A percentile compares a stretch with the other conserved stretches of the same genome.
Conservation (phyloP, 495 filamentous ascomycete species). For the Chaetomidium leptoderma region DNA sequence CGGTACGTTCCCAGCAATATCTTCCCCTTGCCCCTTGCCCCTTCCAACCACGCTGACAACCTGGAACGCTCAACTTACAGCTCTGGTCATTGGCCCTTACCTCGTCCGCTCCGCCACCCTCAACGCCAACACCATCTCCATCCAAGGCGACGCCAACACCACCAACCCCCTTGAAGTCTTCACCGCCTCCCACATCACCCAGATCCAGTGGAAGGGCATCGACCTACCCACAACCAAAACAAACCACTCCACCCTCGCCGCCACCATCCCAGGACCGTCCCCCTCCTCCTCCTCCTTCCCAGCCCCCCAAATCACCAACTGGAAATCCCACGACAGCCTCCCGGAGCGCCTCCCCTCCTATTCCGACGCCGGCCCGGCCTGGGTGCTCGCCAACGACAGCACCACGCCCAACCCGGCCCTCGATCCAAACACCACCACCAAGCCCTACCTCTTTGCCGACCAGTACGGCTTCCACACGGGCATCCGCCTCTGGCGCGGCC, state of each 20-base stretch:
- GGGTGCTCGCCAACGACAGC: constrained; percentile 53
- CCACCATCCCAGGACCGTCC: constrained; percentile 44
- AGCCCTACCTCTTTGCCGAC: constrained; percentile 51
- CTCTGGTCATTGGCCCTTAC: constrained; percentile 67
- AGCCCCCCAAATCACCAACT: constrained; percentile 30
- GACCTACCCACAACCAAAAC: constrained; percentile 27
- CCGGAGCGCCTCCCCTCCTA: constrained; percentile 63
- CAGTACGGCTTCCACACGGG: constrained; percentile 77
- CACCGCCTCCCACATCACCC: constrained; percentile 59
- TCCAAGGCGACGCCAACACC: constrained; percentile 68
- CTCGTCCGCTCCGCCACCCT: constrained; percentile 62
- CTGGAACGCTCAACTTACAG: constrained; percentile 33
- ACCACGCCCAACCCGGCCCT: constrained; percentile 50
- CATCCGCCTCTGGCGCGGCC: constrained; percentile 51
- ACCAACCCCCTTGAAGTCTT: constrained; percentile 53
- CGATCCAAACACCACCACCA: constrained; percentile 55
- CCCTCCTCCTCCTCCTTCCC: constrained; percentile 53
- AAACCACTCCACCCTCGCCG: constrained; percentile 48
- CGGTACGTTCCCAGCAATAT: neutral
- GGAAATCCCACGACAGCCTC: constrained; percentile 67
- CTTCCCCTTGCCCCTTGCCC: no score
- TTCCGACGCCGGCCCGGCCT: constrained; percentile 54
- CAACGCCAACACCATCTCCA: constrained; percentile 46
- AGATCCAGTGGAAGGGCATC: constrained; percentile 30
- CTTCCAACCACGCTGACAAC: no score